Base-by-base conservation (phyloP, 148 eudicot genomes). In the Rhododendron williamsianum region DNA sequence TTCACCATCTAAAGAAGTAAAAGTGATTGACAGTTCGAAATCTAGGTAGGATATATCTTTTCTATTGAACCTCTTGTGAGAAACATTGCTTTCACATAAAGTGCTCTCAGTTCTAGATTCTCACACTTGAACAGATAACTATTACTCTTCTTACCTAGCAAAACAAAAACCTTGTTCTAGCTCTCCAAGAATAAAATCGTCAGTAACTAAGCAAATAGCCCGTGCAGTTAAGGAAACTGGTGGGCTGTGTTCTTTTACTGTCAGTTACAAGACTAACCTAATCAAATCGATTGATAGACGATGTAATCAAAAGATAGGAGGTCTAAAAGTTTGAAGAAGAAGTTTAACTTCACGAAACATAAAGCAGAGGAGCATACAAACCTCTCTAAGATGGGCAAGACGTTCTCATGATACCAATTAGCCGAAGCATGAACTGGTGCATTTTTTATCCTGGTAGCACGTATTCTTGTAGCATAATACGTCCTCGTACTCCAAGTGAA, bases 381-480 rank as follows among this genome's bases (percentile, higher is more conserved):
- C 99, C 98, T 93, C 86, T 93, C 86, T 52, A 97, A 88, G 46
- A 97, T 78, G 82, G 99, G 98, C 89, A 85, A 89, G 18, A 94
- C 99, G 81, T 97, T 94, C 38, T 93, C 96, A 30, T 90, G 87
- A 52, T 97, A 97, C 99, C 99, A 97, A 87, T 95, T 91, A 84
- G 92, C 98, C 21, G 99, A 97, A 89, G 98, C 98, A 90, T 97
- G 99, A 82, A 97, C 95, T 49, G 99, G 99, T 74, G 99, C 98
- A 65, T 92, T 94, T 89, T 97, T 95, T 21, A 97, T 89, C 87
- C 99, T 90, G 81, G 95, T 97, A 84, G 93, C 93, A 81, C 98
- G 94, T 84, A 95, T 93, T 49, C 95, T 98, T 84, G 93, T 90
- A 52, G 94, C 91, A 87, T 97, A 97, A 87, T 95, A 97, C 86